These are phyloP conservation scores for Colletotrichum scovillei DNA, from an alignment of 2,329 filamentous ascomycete species.

Conservation along the genomic window DNA sequence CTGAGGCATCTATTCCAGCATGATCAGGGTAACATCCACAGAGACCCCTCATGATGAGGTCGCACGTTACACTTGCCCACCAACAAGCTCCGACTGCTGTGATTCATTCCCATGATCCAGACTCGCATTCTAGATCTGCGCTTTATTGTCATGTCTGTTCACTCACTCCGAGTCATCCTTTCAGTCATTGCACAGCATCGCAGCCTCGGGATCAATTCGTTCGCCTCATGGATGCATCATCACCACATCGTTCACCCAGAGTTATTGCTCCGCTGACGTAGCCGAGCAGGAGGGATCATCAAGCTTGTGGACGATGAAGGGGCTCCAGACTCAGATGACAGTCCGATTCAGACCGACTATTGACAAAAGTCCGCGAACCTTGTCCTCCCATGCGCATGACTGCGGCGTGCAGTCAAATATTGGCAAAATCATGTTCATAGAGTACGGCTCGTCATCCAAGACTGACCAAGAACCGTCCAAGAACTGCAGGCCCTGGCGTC, in stretches of 20 bases:
- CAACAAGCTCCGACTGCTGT: slow-evolving; percentile 8
- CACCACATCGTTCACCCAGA: neutral
- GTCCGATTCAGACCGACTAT: slow-evolving; percentile 8
- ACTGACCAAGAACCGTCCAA: neutral
- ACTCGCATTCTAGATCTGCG: neutral
- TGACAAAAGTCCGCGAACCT: neutral
- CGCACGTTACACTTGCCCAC: slow-evolving; percentile 2
- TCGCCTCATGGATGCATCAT: neutral
- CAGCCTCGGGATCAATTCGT: neutral
- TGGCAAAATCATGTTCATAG: neutral
- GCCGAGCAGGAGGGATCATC: slow-evolving; percentile 3
- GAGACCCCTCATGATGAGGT: neutral
- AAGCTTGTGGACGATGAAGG: slow-evolving; percentile 3
- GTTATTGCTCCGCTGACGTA: slow-evolving; percentile 1
- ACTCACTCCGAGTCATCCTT: neutral
- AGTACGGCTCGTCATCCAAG: neutral
- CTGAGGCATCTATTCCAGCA: neutral
- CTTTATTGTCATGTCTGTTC: neutral
- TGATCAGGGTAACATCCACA: neutral
- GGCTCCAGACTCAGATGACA: neutral
- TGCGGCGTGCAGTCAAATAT: neutral
- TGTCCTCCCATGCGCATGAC: slow-evolving; percentile 9
- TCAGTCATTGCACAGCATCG: slow-evolving; percentile 13
- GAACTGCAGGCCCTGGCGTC: neutral
- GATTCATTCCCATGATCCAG: slow-evolving; percentile 12